A percentile compares a stretch with the other conserved stretches of the same genome.
phyloP scores from a whole-genome alignment of 345 rosid genomes.

The Aurinia saxatilis region DNA sequence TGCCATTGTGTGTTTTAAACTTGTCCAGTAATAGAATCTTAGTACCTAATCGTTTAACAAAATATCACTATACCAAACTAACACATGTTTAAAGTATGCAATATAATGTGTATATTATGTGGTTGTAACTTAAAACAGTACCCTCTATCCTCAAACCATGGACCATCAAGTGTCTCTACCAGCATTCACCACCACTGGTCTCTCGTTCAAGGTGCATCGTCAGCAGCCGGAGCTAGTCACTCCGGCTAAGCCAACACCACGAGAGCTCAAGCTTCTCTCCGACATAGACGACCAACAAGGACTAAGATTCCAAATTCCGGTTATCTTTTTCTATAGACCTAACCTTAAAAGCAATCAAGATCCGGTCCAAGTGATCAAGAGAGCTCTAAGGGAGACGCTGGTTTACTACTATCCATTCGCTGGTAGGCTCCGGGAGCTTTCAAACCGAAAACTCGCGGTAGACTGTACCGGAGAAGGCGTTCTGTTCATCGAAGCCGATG shows the following conservation, averaged over 20 bases:
- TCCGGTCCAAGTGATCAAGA: constrained; percentile 33
- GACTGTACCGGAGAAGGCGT: constrained; percentile 52
- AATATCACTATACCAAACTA: background rate
- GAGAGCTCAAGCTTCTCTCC: constrained; percentile 30
- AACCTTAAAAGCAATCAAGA: constrained; percentile 27
- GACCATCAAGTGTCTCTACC: constrained; percentile 5
- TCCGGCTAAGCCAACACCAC: constrained; percentile 33
- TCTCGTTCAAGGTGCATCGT: constrained; percentile 28
- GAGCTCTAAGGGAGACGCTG: constrained; percentile 34
- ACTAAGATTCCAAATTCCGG: constrained; percentile 25
- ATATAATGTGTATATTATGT: background rate
- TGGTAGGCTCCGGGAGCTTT: constrained; percentile 42
- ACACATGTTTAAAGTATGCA: background rate
- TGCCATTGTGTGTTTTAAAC: no score
- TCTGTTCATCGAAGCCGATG: constrained; percentile 46
- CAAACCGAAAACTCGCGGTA: constrained; percentile 42
- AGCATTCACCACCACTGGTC: background rate
- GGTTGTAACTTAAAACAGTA: background rate
- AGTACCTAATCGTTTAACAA: background rate
- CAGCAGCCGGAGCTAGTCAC: constrained; percentile 22
- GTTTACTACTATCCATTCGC: constrained; percentile 51
- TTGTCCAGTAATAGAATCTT: no score
- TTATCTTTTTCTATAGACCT: constrained; percentile 20
- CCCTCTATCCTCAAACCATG: constrained; percentile 9
- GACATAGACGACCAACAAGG: constrained; percentile 40